Evolutionary conservation across 345 rosid species (phyloP), one percentile per base, ranked within the genome.

Genomic region (Hypericum perforatum): DNA sequence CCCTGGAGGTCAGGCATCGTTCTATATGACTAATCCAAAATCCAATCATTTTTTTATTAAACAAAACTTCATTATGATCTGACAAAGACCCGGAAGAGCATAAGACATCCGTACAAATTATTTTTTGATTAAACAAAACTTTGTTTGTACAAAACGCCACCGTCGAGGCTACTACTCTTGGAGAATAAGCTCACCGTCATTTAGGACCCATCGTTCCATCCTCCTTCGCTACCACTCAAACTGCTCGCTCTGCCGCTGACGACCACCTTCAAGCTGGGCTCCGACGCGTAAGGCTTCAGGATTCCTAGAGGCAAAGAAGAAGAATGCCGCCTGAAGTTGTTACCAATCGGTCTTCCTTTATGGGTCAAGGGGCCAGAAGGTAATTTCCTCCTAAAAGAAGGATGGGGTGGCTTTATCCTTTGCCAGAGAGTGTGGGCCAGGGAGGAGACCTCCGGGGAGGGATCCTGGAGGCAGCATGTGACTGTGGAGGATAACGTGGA

Each of bases 241-340:
- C n/a, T n/a, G n/a, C n/a, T n/a, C n/a, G n/a, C n/a, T n/a, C n/a
- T n/a, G n/a, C n/a, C n/a, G n/a, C n/a, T n/a, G n/a, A n/a, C n/a
- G n/a, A n/a, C n/a, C n/a, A n/a, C n/a, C n/a, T n/a, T n/a, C n/a
- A n/a, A n/a, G n/a, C n/a, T n/a, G n/a, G 94, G 84, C 54, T 78
- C 97, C 2, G 97, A 86, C 6, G 71, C 59, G 70, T 81, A 81
- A 55, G 95, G 70, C 49, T 78, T 75, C 40, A 89, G 52, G 52
- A 63, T 71, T 40, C 16, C 62, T 5, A 29, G 38, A 0, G 67
- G 68, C 44, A 65, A 67, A 7, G 75, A n/a, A n/a, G n/a, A 53
- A 4, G 16, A 66, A 56, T 39, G 65, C 51, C 66, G 74, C 3
- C 47, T 57, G 7, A n/a, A n/a, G n/a, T n/a, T n/a, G n/a, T n/a